phyloP scores from a whole-genome alignment of 1,139 yeast genomes.

The Kluyveromyces sp. region DNA sequence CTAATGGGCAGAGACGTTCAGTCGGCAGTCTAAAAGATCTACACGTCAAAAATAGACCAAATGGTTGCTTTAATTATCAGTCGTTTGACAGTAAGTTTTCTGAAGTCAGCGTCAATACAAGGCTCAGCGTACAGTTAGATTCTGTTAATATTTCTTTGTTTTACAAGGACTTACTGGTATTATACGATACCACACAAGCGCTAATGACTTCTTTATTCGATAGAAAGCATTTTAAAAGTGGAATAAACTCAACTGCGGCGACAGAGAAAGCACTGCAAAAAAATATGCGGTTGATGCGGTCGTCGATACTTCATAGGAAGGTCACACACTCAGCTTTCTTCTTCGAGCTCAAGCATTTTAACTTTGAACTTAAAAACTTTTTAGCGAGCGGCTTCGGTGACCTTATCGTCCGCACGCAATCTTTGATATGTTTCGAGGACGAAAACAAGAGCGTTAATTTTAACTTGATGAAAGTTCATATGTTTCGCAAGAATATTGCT shows the following conservation, averaged over 20 bases:
- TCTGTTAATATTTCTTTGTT: background rate
- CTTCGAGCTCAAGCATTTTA: conserved; percentile 17
- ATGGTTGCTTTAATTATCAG: background rate
- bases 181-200: background rate
- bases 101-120: conserved; percentile 6
- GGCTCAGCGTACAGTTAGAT: conserved; percentile 9
- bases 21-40: background rate
- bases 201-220: background rate
- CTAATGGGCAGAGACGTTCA: background rate
- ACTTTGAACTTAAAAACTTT: conserved; percentile 30
- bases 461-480: background rate
- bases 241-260: background rate
- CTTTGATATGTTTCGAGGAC: background rate
- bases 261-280: conserved; percentile 13
- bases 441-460: background rate
- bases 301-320: conserved; percentile 27
- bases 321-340: conserved; percentile 21
- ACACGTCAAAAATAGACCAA: background rate
- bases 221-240: background rate
- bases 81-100: background rate
- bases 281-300: conserved; percentile 23
- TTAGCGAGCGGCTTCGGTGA: conserved; percentile 41
- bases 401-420: conserved; percentile 28
- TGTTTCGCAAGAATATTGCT: background rate
- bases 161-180: background rate